Base-by-base conservation (phyloP, 1,284 basidiomycete species). In the Golubevia pallescens region DNA sequence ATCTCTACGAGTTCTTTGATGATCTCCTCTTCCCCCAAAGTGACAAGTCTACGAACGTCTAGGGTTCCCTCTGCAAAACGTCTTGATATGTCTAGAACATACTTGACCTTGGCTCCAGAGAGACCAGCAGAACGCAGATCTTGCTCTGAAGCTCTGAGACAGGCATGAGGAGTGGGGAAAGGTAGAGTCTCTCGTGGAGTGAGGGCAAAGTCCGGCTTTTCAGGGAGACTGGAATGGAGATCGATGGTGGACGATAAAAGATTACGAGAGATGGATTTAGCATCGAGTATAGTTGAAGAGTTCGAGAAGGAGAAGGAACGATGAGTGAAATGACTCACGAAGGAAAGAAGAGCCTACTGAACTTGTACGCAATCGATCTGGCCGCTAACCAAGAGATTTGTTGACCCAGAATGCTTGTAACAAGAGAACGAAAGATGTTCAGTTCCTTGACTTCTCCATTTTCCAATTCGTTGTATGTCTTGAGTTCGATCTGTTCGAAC, bases 361-460 rank as follows among this genome's bases (percentile, higher is more conserved):
- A 97, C 66, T 89, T 91, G 85, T 93, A 91, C n/a, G 89, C 90
- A 62, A 97, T 94, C 3, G 93, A 91, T 51, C 92, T 88, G 0
- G 95, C 95, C 2, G 94, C 94, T 34, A 92, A 86, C 93, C 93
- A 95, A 0, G 92, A 93, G 53, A 97, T 94, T 86, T 97, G 94
- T 86, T 95, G 93, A 0, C 91, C 92, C 1, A 84, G 67, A 32
- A 84, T 80, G 4, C 77, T 79, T 2, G 75, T 75, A 38, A 73
- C 73, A 28, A 84, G 63, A 14, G 75, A 75, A 59, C 71, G 68
- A 69, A 82, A 83, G 4, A 83, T 65, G 60, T 84, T 79, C 56
- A 84, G 71, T 34, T 81, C 74, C 48, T 74, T 75, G 42, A 28
- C 34, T n/a, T 21, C 21, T 20, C 65, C 65, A 21, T 69, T 65